Evolutionary conservation across 768 basidiomycete genomes (phyloP).

Genomic region (Trametes elegans): DNA sequence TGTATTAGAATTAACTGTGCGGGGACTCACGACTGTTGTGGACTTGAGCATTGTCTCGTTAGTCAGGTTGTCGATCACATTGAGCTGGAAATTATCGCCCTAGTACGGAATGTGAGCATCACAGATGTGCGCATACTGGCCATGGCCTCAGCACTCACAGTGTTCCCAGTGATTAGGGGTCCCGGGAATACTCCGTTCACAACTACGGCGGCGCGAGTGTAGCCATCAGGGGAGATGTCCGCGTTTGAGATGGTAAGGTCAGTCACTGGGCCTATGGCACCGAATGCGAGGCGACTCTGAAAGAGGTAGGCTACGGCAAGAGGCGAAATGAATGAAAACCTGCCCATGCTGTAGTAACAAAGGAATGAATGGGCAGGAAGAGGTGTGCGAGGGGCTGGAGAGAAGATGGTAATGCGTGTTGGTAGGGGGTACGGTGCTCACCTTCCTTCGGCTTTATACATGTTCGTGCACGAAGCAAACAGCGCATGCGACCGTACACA

Average conservation of each 20-base stretch:
- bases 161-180: slow-evolving; percentile 24
- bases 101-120: not conserved
- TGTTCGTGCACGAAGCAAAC: too few species aligned
- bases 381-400: not conserved
- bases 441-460: not conserved
- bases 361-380: not conserved
- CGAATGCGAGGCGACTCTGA: slow-evolving; percentile 3
- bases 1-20: not conserved
- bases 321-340: not conserved
- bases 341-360: slow-evolving; percentile 5
- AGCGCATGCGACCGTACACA: too few species aligned
- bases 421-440: too few species aligned
- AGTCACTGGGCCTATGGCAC: slow-evolving; percentile 26
- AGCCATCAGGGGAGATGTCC: slow-evolving; percentile 34
- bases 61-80: slow-evolving; percentile 24
- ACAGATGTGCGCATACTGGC: not conserved
- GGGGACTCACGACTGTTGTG: slow-evolving; percentile 22
- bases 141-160: slow-evolving; percentile 7
- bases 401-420: not conserved
- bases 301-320: slow-evolving; percentile 2
- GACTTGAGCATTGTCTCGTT: slow-evolving; percentile 20
- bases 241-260: slow-evolving; percentile 28
- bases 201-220: slow-evolving; percentile 22
- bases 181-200: slow-evolving; percentile 23
- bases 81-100: slow-evolving; percentile 27